A percentile compares a stretch with the other conserved stretches of the same genome.
These are phyloP conservation scores for Onygenales sp. DNA, from an alignment of 2,329 filamentous ascomycete species.

Conservation along the genomic window DNA sequence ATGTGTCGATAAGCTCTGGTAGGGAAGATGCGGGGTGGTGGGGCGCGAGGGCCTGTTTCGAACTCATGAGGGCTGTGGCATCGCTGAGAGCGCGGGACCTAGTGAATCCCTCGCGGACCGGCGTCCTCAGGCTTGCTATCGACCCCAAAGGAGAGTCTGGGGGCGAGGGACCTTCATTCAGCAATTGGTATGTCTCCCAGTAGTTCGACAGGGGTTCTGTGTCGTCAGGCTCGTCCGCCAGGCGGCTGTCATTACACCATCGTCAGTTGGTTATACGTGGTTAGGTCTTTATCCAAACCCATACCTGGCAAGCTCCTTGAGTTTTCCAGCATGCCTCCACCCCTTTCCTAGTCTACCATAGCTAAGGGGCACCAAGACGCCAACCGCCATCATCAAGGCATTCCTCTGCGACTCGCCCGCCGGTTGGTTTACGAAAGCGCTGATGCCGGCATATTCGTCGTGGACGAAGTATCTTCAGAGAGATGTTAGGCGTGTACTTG, in stretches of 20 bases:
- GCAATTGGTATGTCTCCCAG: conserved; percentile 51
- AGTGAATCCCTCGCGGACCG: conserved; percentile 38
- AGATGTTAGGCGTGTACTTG: background rate
- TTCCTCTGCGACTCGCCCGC: conserved; percentile 72
- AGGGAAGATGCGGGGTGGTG: conserved; percentile 84
- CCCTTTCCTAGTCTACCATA: conserved; percentile 76
- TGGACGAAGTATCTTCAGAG: conserved; percentile 76
- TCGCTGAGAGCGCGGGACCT: conserved; percentile 33
- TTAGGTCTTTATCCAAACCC: conserved; percentile 8
- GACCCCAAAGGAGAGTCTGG: conserved; percentile 45
- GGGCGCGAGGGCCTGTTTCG: conserved; percentile 54
- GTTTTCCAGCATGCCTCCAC: conserved; percentile 72
- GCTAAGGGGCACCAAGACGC: conserved; percentile 75
- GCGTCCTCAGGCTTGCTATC: conserved; percentile 37
- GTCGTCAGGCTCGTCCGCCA: conserved; percentile 57
- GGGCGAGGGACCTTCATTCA: conserved; percentile 26
- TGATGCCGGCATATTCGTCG: conserved; percentile 72
- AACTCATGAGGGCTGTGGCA: conserved; percentile 29
- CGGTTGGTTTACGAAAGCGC: conserved; percentile 78
- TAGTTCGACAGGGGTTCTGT: conserved; percentile 63
- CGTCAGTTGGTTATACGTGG: background rate
- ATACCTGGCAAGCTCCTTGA: conserved; percentile 67
- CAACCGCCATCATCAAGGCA: conserved; percentile 87
- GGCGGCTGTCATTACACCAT: conserved; percentile 24
- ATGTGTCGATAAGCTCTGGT: conserved; percentile 64